Evolutionary conservation across 805 yeast species (phyloP), one percentile per base, ranked within the genome.

Genomic region (Candida tallmaniae): DNA sequence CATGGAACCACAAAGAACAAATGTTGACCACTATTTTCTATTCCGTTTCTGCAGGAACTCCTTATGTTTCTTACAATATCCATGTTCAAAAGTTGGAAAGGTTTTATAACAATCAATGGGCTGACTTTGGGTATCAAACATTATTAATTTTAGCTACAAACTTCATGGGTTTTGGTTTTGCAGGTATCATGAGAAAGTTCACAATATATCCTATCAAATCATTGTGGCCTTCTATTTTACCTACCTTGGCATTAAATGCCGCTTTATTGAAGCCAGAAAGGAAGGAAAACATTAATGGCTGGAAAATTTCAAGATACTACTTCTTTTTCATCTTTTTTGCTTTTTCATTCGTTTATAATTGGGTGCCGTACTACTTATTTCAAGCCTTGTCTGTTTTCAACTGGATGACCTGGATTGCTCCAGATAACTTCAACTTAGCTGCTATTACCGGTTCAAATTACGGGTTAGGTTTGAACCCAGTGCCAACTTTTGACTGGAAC

Each of bases 1-100:
- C 80, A 11, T 80, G 83, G 81, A 60, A 73, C 47, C 52, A 71
- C 47, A 80, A 80, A 47, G 87, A 80, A 51, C 86, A 80, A 53
- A 56, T 38, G 74, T 70, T 12, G 57, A 65, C 29, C 53, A 63
- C 43, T 59, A 67, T 23, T 11, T 42, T 46, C 21, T 43, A 38
- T 23, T 39, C 85, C 10, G 56, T 68, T 26, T 40, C 54, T 25
- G 43, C 32, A 12, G 42, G 32, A 20, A 15, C 28, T 12, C 36
- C 40, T 10, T 44, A 47, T 26, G 70, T 68, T 44, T 36, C 42
- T 45, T 54, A 28, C 15, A 65, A 65, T 18, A 53, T 39, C 28
- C 43, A 47, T 38, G 32, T 40, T 17, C 47, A 50, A 36, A 50
- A 42, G 47, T 27, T 55, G 44, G 31, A 35, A 20, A 22, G 24